A percentile compares a stretch with the other conserved stretches of the same genome.
phyloP scores from a whole-genome alignment of 495 filamentous ascomycete species.

The Penicillium taxi region DNA sequence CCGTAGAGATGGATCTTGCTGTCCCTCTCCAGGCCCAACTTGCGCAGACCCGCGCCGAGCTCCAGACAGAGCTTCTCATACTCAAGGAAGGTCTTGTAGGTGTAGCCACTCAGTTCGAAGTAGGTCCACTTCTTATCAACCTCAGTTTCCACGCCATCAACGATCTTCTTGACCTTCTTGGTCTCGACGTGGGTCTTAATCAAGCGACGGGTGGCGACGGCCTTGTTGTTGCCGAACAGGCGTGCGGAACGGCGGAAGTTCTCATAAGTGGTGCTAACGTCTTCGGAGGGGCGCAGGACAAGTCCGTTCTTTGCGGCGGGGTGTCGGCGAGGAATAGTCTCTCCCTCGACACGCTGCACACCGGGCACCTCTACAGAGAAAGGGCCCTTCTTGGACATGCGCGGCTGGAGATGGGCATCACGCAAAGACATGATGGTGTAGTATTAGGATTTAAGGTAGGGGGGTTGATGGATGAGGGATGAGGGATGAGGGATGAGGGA shows the following conservation, averaged over 20 bases:
- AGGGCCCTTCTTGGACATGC: constrained; percentile 49
- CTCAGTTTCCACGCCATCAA: constrained; percentile 82
- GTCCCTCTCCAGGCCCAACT: constrained; percentile 65
- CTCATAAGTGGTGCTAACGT: constrained; percentile 79
- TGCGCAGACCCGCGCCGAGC: constrained; percentile 68
- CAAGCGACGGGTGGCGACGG: constrained; percentile 70
- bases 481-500: no score
- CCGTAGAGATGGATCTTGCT: constrained; percentile 85
- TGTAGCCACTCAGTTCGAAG: constrained; percentile 85
- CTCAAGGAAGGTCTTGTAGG: constrained; percentile 79
- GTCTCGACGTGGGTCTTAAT: constrained; percentile 82
- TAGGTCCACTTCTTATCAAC: constrained; percentile 95
- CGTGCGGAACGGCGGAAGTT: constrained; percentile 69
- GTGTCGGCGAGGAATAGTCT: constrained; percentile 84
- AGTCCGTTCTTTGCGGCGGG: constrained; percentile 64
- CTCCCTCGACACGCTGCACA: constrained; percentile 63
- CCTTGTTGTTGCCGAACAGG: constrained; percentile 83
- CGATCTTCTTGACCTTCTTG: constrained; percentile 94
- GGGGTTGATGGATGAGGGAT: no score
- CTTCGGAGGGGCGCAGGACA: constrained; percentile 53
- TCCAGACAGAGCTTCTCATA: constrained; percentile 71
- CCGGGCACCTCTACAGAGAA: constrained; percentile 77
- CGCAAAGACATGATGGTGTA: no score
- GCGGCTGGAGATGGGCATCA: constrained; percentile 47
- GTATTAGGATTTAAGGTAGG: no score